Conservation (phyloP, 768 basidiomycete species). For the Amanita rubescens region DNA sequence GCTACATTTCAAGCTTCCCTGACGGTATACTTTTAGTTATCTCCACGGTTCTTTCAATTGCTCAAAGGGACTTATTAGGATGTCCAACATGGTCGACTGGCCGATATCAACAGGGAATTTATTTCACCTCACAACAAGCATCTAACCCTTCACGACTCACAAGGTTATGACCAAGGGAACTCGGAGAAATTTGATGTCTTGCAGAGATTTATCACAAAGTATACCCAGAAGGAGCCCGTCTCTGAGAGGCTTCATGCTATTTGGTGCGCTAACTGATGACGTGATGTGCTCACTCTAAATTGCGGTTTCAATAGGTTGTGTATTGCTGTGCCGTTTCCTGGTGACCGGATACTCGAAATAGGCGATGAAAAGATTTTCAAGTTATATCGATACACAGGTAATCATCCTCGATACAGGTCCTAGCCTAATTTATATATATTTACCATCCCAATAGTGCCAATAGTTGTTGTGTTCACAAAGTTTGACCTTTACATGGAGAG, state of each 20-base stretch:
- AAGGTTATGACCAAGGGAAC: constrained; percentile 23
- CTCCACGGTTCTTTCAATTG: neutral
- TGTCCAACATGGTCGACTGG: constrained; percentile 14
- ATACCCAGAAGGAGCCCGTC: constrained; percentile 5
- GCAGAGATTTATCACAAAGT: constrained; percentile 15
- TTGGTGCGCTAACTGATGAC: too few species aligned
- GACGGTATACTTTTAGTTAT: neutral
- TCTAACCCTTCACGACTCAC: constrained; percentile 23
- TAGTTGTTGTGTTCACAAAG: too few species aligned
- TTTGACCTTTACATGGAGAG: too few species aligned
- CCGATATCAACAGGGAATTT: constrained; percentile 18
- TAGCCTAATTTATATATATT: constrained; percentile 27
- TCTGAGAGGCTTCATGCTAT: constrained; percentile 17
- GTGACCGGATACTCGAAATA: constrained; percentile 13
- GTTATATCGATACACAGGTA: constrained; percentile 7
- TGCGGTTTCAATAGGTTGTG: constrained; percentile 17
- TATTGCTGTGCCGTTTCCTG: constrained; percentile 15
- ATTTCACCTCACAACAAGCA: constrained; percentile 15
- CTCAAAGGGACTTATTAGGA: too few species aligned
- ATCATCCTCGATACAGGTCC: constrained; percentile 17
- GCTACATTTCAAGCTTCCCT: constrained; percentile 17
- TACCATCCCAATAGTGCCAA: too few species aligned
- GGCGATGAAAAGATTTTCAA: constrained; percentile 20
- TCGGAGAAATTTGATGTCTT: constrained; percentile 16
- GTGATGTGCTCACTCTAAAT: constrained; percentile 12